Conservation (phyloP, 345 rosid genomes). For the Pistacia vera region DNA sequence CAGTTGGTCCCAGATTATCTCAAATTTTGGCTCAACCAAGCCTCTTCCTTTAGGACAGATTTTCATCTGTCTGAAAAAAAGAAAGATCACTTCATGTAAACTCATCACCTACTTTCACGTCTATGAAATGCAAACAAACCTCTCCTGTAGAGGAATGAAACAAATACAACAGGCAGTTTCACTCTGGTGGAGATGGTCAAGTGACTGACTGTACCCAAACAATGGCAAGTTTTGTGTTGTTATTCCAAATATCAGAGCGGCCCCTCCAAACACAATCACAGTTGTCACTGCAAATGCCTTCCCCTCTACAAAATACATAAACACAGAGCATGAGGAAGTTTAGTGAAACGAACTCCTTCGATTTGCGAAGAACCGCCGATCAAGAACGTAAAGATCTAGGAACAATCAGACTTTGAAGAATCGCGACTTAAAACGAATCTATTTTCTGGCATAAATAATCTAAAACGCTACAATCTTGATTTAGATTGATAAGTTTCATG, state of each 20-base stretch:
- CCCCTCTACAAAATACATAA: slow-evolving; percentile 50
- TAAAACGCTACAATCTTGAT: too few relatives aligned
- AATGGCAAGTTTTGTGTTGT: neutral
- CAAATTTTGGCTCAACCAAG: too few relatives aligned
- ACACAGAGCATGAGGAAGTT: neutral
- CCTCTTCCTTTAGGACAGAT: too few relatives aligned
- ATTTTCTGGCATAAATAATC: too few relatives aligned
- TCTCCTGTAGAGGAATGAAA: neutral
- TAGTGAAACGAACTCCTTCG: too few relatives aligned
- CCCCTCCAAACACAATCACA: slow-evolving; percentile 73
- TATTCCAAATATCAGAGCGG: slow-evolving; percentile 51
- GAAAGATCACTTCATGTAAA: neutral
- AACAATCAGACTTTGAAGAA: too few relatives aligned
- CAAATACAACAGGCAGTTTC: neutral
- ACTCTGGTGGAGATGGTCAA: neutral
- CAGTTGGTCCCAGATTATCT: too few relatives aligned
- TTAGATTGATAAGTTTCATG: too few relatives aligned
- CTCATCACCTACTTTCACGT: neutral
- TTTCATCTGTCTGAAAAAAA: neutral
- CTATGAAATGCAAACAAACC: too few relatives aligned
- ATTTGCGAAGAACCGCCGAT: too few relatives aligned
- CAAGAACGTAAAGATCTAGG: too few relatives aligned
- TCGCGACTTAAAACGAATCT: too few relatives aligned
- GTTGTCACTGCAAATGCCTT: slow-evolving; percentile 86
- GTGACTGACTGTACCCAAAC: neutral